These are phyloP conservation scores for Carex myosuroides DNA, from an alignment of 176 grass and related monocot genomes.

Conservation along the genomic window DNA sequence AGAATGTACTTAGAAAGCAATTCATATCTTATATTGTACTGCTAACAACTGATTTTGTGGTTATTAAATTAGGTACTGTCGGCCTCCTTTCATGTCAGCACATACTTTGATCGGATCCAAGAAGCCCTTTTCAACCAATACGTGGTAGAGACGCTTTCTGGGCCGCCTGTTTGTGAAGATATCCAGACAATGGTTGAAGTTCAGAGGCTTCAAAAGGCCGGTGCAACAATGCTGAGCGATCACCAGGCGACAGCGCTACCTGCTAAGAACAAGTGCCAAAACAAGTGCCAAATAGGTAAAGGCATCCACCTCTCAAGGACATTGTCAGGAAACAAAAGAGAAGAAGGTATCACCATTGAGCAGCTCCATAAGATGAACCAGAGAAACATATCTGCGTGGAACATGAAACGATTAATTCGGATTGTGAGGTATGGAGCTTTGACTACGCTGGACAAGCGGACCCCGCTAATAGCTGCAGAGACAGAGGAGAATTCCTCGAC, in stretches of 20 bases:
- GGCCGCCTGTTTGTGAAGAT: conserved; percentile 59
- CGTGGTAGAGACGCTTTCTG: conserved; percentile 87
- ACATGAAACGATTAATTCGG: no score
- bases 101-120: conserved; percentile 94
- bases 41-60: background rate
- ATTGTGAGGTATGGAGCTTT: no score
- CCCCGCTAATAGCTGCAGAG: no score
- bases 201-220: no score
- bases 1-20: no score
- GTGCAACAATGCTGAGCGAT: background rate
- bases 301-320: background rate
- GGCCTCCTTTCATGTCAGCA: conserved; percentile 91
- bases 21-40: background rate
- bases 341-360: no score
- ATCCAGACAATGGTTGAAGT: background rate
- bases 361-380: no score
- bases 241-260: conserved; percentile 36
- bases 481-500: background rate
- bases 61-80: conserved; percentile 40
- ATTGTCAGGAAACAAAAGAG: no score
- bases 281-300: background rate
- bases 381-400: no score
- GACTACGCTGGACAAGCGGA: no score
- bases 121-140: conserved; percentile 97
- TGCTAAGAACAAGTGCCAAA: conserved; percentile 7